Evolutionary conservation across 1,284 basidiomycete genomes (phyloP).

Genomic region (Papiliotrema nemorosa): DNA sequence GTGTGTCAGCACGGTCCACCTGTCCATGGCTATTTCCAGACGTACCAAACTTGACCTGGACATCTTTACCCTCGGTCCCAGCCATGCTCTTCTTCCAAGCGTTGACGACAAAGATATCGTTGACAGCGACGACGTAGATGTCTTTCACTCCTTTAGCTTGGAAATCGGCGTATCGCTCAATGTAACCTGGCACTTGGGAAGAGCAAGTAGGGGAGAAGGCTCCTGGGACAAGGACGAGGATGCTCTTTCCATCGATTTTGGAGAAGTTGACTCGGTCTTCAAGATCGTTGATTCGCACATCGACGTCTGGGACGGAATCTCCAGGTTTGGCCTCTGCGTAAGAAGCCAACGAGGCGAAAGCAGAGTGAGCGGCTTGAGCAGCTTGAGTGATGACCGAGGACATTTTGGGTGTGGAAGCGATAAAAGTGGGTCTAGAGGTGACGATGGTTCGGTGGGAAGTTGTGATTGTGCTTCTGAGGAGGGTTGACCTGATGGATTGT

Average conservation of each 20-base stretch:
- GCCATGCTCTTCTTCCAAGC: conserved; percentile 70
- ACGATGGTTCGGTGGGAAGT: not conserved
- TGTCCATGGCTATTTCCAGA: conserved; percentile 1
- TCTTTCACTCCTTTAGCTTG: conserved; percentile 65
- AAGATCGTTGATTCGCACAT: conserved; percentile 60
- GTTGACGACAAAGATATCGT: conserved; percentile 60
- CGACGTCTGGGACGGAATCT: conserved; percentile 50
- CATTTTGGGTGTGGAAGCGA: not conserved
- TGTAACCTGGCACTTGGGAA: conserved; percentile 63
- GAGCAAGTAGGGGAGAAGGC: conserved; percentile 59
- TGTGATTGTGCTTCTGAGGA: conserved; percentile 1
- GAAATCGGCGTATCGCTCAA: conserved; percentile 61
- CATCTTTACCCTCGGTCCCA: conserved; percentile 37
- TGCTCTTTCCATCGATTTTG: conserved; percentile 61
- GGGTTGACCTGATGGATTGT: too few species aligned
- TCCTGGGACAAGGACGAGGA: conserved; percentile 58
- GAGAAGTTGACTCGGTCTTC: conserved; percentile 55
- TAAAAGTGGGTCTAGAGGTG: not conserved
- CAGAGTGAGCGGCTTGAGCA: conserved; percentile 57
- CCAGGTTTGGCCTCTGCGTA: conserved; percentile 58
- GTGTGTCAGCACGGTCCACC: not conserved
- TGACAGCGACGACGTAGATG: conserved; percentile 66
- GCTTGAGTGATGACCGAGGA: conserved; percentile 55
- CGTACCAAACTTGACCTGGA: conserved; percentile 43
- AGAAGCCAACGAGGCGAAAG: conserved; percentile 53